Evolutionary conservation across 1,284 basidiomycete species (phyloP).

Genomic region (Trametes hirsuta): DNA sequence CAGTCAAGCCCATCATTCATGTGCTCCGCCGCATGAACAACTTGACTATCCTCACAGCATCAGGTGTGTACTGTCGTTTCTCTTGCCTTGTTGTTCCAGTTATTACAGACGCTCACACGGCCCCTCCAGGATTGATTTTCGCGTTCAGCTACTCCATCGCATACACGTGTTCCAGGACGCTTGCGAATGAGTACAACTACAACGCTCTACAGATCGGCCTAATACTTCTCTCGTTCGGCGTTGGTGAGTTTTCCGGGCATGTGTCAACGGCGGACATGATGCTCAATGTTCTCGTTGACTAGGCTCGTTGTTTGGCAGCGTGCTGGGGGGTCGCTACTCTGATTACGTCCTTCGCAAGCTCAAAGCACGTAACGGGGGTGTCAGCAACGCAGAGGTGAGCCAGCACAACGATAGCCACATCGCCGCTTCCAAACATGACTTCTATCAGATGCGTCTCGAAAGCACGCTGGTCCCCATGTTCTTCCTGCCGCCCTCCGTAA

Average conservation of each 20-base stretch:
- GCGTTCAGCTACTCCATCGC: slow-evolving; percentile 69
- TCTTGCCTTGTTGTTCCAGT: not conserved
- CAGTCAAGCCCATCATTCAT: slow-evolving; percentile 59
- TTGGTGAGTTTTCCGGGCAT: slow-evolving; percentile 45
- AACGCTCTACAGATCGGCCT: slow-evolving; percentile 74
- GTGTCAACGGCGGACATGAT: not conserved
- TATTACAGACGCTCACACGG: not conserved
- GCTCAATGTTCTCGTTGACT: slow-evolving; percentile 7
- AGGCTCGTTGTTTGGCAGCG: slow-evolving; percentile 70
- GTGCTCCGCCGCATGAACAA: slow-evolving; percentile 72
- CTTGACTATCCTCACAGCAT: slow-evolving; percentile 64
- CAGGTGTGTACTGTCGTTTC: slow-evolving; percentile 51
- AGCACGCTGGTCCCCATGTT: slow-evolving; percentile 60
- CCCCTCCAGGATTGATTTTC: slow-evolving; percentile 64
- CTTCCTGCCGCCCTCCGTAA: slow-evolving; percentile 58
- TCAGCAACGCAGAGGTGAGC: slow-evolving; percentile 67
- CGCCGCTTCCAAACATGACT: not conserved
- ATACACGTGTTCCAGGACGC: slow-evolving; percentile 76
- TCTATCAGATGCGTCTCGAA: slow-evolving; percentile 68
- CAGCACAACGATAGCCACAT: not conserved
- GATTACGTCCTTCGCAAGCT: slow-evolving; percentile 64
- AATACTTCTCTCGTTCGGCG: slow-evolving; percentile 75
- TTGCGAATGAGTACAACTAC: slow-evolving; percentile 67
- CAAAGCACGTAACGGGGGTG: slow-evolving; percentile 63
- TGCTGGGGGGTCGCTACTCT: slow-evolving; percentile 79